Base-by-base conservation (phyloP, 768 basidiomycete genomes). In the Kondoa malvinella region DNA sequence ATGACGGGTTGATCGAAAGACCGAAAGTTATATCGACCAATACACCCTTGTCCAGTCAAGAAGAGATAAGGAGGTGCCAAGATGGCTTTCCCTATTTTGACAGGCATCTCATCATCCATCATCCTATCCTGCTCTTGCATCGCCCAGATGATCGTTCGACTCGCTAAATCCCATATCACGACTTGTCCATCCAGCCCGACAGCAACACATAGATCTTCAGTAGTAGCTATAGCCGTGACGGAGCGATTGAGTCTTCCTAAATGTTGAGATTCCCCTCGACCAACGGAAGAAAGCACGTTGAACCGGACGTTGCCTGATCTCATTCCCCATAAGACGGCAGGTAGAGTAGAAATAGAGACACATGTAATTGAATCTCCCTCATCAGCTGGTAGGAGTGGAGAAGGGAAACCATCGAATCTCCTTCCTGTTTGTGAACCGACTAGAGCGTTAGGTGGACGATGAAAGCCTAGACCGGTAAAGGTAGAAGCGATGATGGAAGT, bases 401-500 rank as follows among this genome's bases (percentile, higher is more conserved):
- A 16, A 8, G 61, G 14, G 12, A 66, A 31, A 29, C 58, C 60
- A 58, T 32, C 66, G 31, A 34, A 65, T 33, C 61, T 27, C 34
- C 26, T 34, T 17, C 65, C 67, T n/a, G 56, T 68, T 16, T 57
- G 34, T 15, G 66, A 32, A 21, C 33, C 57, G 17, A 32, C 60
- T 1, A 65, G 66, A 14, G 57, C 66, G 27, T 57, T 60, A 27
- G 40, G 40, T 8, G 40, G 8, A 50, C 40, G 40, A 21, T 50
- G 40, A 50, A 8, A 50, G 40, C 40, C 40, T 21, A 50, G 21
- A 21, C 66, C 69, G 30, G 34, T 67, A 29, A 67, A 69, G 31
- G 65, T 65, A n/a, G 65, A 65, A 56, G 61, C 56, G 33, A 66
- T 58, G n/a, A 69, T 57, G 1, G 58, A 67, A 29, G 69, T 50